phyloP scores from a whole-genome alignment of 164 flowering plant species.

The Brasenia schreberi region DNA sequence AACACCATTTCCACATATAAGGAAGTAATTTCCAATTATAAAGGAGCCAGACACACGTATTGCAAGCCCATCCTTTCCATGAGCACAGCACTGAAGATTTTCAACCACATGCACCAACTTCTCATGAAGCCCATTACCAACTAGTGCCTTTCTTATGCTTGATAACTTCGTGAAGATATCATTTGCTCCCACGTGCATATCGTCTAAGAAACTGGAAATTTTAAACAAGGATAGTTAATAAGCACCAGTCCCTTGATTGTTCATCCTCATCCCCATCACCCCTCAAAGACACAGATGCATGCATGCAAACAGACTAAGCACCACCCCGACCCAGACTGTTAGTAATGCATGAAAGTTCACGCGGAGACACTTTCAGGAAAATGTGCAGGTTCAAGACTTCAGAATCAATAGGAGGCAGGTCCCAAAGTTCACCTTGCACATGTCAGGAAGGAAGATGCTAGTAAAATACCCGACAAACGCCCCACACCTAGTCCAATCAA shows the following conservation, averaged over 20 bases:
- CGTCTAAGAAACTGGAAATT: constrained; percentile 58
- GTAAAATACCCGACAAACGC: too few species aligned
- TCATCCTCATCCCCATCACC: background rate
- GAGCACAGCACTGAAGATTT: constrained; percentile 80
- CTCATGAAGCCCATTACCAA: constrained; percentile 85
- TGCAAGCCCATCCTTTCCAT: constrained; percentile 74
- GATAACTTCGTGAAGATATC: constrained; percentile 55
- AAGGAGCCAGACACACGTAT: constrained; percentile 88
- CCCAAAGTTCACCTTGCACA: too few species aligned
- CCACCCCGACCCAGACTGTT: too few species aligned
- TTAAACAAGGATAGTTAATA: background rate
- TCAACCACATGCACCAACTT: constrained; percentile 94
- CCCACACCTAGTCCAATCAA: too few species aligned
- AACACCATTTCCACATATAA: constrained; percentile 87
- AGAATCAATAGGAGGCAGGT: too few species aligned
- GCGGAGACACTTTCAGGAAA: too few species aligned
- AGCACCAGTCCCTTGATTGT: background rate
- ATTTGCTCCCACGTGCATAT: constrained; percentile 39
- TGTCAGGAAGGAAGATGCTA: too few species aligned
- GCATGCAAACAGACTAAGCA: too few species aligned
- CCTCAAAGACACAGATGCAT: too few species aligned
- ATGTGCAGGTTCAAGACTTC: too few species aligned
- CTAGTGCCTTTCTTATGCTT: constrained; percentile 51
- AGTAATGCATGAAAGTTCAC: too few species aligned
- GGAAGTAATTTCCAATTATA: constrained; percentile 72